Evolutionary conservation across 2,329 filamentous ascomycete species (phyloP).

Genomic region (Colletotrichum tanaceti): DNA sequence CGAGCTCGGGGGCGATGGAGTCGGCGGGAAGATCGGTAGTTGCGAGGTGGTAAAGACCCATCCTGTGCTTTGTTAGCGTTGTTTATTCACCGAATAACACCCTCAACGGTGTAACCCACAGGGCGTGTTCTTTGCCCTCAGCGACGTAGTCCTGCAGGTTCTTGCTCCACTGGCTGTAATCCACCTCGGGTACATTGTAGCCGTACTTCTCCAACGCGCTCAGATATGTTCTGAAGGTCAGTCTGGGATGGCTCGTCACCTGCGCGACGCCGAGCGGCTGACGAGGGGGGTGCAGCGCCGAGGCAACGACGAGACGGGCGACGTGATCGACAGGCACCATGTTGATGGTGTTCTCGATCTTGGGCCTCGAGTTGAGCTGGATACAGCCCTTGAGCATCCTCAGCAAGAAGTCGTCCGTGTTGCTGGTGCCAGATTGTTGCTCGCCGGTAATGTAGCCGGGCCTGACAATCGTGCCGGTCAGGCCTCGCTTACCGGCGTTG

Average conservation of each 20-base stretch:
- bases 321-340: slow-evolving; percentile 89
- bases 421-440: slow-evolving; percentile 74
- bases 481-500: slow-evolving; percentile 81
- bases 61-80: slow-evolving; percentile 16
- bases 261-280: slow-evolving; percentile 70
- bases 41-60: slow-evolving; percentile 80
- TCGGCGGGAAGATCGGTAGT: slow-evolving; percentile 74
- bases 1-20: slow-evolving; percentile 78
- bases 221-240: slow-evolving; percentile 84
- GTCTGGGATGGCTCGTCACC: slow-evolving; percentile 81
- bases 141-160: slow-evolving; percentile 76
- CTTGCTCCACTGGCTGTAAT: slow-evolving; percentile 76
- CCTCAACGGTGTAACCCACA: slow-evolving; percentile 36
- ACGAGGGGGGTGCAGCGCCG: slow-evolving; percentile 71
- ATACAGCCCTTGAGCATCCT: slow-evolving; percentile 89
- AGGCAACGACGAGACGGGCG: slow-evolving; percentile 80
- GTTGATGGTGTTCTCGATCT: slow-evolving; percentile 89
- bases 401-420: slow-evolving; percentile 91
- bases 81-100: not conserved
- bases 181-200: slow-evolving; percentile 74
- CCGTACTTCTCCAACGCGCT: slow-evolving; percentile 77
- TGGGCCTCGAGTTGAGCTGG: slow-evolving; percentile 78
- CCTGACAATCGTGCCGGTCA: slow-evolving; percentile 80
- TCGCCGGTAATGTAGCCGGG: slow-evolving; percentile 89
- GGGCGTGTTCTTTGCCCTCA: slow-evolving; percentile 61